These are phyloP conservation scores for Lithohypha guttulata DNA, from an alignment of 2,329 filamentous ascomycete species.

Conservation along the genomic window DNA sequence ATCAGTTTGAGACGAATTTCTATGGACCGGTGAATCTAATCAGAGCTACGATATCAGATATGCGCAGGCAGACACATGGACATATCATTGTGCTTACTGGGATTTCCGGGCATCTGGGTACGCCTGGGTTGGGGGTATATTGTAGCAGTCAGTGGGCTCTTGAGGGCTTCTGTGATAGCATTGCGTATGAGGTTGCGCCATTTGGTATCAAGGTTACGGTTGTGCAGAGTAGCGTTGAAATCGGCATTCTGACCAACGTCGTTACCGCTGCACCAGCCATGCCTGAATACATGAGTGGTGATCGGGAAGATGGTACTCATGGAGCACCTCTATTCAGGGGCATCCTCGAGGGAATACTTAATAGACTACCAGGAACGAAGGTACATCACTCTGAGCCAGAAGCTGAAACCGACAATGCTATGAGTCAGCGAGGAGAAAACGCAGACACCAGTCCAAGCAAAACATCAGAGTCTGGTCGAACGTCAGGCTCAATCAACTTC, in stretches of 20 bases:
- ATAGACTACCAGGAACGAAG: conserved; percentile 58
- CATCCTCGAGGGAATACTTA: conserved; percentile 69
- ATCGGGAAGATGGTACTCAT: conserved; percentile 34
- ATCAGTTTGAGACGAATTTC: conserved; percentile 91
- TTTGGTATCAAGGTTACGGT: conserved; percentile 97
- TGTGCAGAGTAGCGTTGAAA: conserved; percentile 90
- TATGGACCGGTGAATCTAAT: conserved; percentile 95
- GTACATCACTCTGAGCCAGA: conserved; percentile 25
- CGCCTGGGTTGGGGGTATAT: conserved; percentile 81
- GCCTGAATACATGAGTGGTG: conserved; percentile 41
- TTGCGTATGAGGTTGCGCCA: conserved; percentile 91
- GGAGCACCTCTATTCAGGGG: conserved; percentile 72
- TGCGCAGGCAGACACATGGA: conserved; percentile 69
- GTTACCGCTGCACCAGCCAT: conserved; percentile 75
- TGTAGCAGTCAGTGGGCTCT: conserved; percentile 89
- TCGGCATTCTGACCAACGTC: conserved; percentile 74
- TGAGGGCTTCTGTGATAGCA: conserved; percentile 86
- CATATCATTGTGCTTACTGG: conserved; percentile 86
- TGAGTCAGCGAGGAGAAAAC: conserved; percentile 20
- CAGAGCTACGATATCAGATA: conserved; percentile 69
- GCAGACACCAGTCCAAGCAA: conserved; percentile 13
- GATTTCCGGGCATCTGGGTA: conserved; percentile 84
- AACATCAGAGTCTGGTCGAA: conserved; percentile 16
- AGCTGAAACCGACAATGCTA: conserved; percentile 21
- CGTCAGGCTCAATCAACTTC: conserved; percentile 19